Percentiles rank a stretch among this genome's conserved stretches.
These are phyloP conservation scores for Dalbergia cochinchinensis DNA, from an alignment of 306 rosid species.

Conservation along the genomic window DNA sequence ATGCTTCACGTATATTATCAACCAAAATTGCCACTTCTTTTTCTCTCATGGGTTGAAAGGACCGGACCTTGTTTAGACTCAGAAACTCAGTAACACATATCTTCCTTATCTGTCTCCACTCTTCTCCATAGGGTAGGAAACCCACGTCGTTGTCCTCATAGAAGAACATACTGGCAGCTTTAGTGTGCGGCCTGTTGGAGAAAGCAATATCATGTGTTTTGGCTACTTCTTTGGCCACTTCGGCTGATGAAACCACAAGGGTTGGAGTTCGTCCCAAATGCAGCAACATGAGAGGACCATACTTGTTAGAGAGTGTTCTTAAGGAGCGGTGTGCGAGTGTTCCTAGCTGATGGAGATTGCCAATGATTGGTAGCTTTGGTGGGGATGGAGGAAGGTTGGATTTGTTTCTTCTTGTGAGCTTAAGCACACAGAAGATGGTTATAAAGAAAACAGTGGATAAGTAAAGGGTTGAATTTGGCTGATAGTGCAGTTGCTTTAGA, in stretches of 20 bases:
- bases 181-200: slow-evolving; percentile 9
- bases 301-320: background rate
- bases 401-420: slow-evolving; percentile 30
- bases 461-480: background rate
- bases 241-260: slow-evolving; percentile 33
- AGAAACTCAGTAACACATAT: slow-evolving; percentile 34
- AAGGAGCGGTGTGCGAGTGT: slow-evolving; percentile 28
- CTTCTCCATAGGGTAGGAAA: slow-evolving; percentile 33
- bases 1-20: background rate
- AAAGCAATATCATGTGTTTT: background rate
- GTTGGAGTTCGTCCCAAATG: slow-evolving; percentile 14
- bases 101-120: slow-evolving; percentile 22
- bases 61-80: slow-evolving; percentile 23
- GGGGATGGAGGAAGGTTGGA: slow-evolving; percentile 26
- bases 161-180: background rate
- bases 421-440: background rate
- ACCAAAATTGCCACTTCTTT: slow-evolving; percentile 13
- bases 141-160: slow-evolving; percentile 32
- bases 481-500: background rate
- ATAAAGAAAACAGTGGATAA: slow-evolving; percentile 2
- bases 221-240: background rate
- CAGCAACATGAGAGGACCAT: slow-evolving; percentile 35
- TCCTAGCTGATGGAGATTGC: slow-evolving; percentile 42
- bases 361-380: slow-evolving; percentile 18
- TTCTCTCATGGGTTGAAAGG: slow-evolving; percentile 21